phyloP scores from a whole-genome alignment of 495 filamentous ascomycete genomes.

The Rhypophila decipiens region DNA sequence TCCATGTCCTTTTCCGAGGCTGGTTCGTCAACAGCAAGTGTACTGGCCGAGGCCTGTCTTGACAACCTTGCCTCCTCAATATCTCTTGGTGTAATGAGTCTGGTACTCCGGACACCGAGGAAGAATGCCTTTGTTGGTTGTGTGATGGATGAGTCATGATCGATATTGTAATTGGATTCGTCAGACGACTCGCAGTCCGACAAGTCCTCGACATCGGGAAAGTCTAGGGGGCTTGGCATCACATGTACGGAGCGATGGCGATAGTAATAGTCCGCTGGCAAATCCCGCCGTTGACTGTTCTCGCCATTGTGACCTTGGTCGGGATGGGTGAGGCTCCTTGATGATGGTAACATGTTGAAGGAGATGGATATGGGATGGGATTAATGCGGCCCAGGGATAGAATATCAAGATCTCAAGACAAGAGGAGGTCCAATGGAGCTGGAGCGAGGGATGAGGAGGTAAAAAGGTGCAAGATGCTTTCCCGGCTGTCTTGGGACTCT shows the following conservation, averaged over 20 bases:
- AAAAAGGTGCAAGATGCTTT: too few species aligned
- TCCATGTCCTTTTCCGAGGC: neutral
- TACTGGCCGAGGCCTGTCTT: neutral
- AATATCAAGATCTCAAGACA: too few species aligned
- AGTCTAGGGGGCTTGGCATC: neutral
- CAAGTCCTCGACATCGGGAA: conserved; percentile 10
- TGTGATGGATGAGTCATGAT: conserved; percentile 12
- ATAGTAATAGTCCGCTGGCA: too few species aligned
- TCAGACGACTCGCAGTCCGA: conserved; percentile 11
- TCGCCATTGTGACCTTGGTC: too few species aligned
- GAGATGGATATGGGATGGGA: neutral
- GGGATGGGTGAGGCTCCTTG: neutral
- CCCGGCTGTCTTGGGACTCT: too few species aligned
- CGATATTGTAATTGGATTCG: conserved; percentile 5
- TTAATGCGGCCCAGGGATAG: too few species aligned
- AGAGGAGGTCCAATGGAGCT: too few species aligned
- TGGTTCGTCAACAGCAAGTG: neutral
- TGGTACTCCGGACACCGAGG: conserved; percentile 7
- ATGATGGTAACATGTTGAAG: neutral
- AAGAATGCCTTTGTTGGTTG: conserved; percentile 13
- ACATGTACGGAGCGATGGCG: neutral
- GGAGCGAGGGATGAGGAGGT: too few species aligned
- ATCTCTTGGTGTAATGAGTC: conserved; percentile 6
- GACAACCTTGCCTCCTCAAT: conserved; percentile 5
- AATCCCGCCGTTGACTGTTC: too few species aligned